Evolutionary conservation across 768 basidiomycete genomes (phyloP).

Genomic region (Rhodotorula babjevae): DNA sequence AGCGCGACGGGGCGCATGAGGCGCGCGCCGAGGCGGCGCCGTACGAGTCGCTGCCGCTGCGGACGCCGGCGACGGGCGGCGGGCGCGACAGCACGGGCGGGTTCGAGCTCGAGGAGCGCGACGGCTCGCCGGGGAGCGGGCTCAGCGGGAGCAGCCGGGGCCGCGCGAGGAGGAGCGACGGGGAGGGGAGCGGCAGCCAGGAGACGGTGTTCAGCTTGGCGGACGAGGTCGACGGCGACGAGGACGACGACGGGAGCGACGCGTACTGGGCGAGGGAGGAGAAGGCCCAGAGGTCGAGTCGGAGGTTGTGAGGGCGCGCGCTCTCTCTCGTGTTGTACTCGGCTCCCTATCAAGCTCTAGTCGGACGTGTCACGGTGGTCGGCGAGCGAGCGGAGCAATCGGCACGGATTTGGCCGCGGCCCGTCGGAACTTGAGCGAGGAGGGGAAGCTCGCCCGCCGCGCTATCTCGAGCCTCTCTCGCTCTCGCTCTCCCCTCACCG

Average conservation of each 20-base stretch:
- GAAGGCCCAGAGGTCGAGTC: neutral
- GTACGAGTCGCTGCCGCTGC: slow-evolving; percentile 29
- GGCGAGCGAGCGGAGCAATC: no score
- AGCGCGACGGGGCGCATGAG: neutral
- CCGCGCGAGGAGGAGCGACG: neutral
- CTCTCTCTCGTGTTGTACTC: no score
- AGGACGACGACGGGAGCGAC: slow-evolving; percentile 30
- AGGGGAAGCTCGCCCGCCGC: no score
- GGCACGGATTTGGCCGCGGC: no score
- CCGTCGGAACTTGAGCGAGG: neutral
- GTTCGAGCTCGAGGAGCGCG: neutral
- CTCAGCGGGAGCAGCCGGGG: neutral
- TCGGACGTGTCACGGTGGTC: no score
- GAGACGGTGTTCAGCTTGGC: slow-evolving; percentile 32
- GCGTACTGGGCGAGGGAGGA: slow-evolving; percentile 28
- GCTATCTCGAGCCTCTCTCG: neutral
- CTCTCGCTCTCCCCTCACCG: neutral
- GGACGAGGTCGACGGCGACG: slow-evolving; percentile 15
- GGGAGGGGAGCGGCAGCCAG: neutral
- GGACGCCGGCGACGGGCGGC: neutral
- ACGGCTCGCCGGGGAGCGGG: neutral
- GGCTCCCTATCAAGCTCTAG: no score
- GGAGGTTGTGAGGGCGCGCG: no score
- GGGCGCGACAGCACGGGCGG: neutral
- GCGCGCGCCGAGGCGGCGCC: neutral